A percentile compares a stretch with the other conserved stretches of the same genome.
These are phyloP conservation scores for Fusarium oligoseptatum DNA, from an alignment of 2,329 filamentous ascomycete species.

Conservation along the genomic window DNA sequence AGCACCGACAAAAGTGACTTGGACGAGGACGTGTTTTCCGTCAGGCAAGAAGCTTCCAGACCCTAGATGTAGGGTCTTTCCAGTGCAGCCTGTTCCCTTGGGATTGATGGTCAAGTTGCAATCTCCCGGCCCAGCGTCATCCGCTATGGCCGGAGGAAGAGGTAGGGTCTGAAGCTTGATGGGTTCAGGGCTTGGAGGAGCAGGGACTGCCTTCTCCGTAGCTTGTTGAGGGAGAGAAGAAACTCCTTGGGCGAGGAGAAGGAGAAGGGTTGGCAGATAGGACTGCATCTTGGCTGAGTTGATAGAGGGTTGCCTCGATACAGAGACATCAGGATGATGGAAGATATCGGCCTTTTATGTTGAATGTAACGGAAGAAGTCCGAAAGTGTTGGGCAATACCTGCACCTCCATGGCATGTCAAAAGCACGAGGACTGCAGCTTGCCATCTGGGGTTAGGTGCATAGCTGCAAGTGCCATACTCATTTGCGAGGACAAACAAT, in stretches of 20 bases:
- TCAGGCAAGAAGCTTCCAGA: slow-evolving; percentile 55
- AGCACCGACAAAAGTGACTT: slow-evolving; percentile 58
- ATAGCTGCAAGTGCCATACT: neutral
- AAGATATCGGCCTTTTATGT: neutral
- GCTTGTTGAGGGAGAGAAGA: neutral
- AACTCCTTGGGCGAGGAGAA: neutral
- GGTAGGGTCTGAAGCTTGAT: neutral
- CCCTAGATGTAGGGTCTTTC: neutral
- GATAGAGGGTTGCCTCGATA: neutral
- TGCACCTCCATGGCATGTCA: neutral
- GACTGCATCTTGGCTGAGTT: neutral
- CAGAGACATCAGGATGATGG: neutral
- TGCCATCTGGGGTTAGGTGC: neutral
- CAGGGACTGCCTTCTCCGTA: neutral
- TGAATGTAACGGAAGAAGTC: neutral
- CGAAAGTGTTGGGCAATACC: neutral
- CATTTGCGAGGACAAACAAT: neutral
- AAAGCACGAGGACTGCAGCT: neutral
- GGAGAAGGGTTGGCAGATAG: neutral
- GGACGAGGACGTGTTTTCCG: slow-evolving; percentile 57
- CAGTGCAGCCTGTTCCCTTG: slow-evolving; percentile 2
- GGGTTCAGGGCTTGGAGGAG: neutral
- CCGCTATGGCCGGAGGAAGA: neutral
- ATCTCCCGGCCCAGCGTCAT: neutral
- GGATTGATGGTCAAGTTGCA: neutral